These are phyloP conservation scores for Adenanthera pavonina DNA, from an alignment of 306 rosid genomes.

Conservation along the genomic window DNA sequence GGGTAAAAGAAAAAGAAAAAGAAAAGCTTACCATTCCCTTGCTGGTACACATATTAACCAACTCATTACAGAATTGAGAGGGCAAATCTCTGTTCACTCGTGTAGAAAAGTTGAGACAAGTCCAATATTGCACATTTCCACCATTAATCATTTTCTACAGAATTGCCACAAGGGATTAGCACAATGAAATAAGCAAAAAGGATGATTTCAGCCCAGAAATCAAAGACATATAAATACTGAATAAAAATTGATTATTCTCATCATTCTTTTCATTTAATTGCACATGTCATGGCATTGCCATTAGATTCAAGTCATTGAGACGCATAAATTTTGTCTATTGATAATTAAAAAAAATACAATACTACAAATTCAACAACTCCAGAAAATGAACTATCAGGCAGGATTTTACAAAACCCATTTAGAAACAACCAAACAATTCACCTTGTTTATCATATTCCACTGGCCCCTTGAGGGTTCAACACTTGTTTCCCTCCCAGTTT, in stretches of 20 bases:
- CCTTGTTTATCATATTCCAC: conserved; percentile 93
- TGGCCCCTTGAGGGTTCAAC: conserved; percentile 75
- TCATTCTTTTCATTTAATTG: background rate
- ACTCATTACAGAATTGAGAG: conserved; percentile 32
- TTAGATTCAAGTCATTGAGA: background rate
- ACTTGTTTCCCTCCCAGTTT: conserved; percentile 43
- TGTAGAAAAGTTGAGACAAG: conserved; percentile 54
- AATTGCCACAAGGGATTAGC: background rate
- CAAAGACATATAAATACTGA: background rate
- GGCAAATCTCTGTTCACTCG: conserved; percentile 20
- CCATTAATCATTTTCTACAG: conserved; percentile 77
- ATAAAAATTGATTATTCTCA: background rate
- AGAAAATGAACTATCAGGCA: background rate
- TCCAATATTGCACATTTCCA: conserved; percentile 62
- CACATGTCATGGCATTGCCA: background rate
- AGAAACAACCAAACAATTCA: conserved; percentile 24
- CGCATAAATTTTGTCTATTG: background rate
- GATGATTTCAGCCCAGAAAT: background rate
- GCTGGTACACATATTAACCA: conserved; percentile 59
- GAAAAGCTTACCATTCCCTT: conserved; percentile 73
- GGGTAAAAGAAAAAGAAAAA: background rate
- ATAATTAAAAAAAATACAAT: background rate
- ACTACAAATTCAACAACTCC: background rate
- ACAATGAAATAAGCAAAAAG: background rate
- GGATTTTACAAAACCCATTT: background rate